Evolutionary conservation across 495 filamentous ascomycete species (phyloP), one percentile per base, ranked within the genome.

Genomic region (Barbatosphaeria neglecta): DNA sequence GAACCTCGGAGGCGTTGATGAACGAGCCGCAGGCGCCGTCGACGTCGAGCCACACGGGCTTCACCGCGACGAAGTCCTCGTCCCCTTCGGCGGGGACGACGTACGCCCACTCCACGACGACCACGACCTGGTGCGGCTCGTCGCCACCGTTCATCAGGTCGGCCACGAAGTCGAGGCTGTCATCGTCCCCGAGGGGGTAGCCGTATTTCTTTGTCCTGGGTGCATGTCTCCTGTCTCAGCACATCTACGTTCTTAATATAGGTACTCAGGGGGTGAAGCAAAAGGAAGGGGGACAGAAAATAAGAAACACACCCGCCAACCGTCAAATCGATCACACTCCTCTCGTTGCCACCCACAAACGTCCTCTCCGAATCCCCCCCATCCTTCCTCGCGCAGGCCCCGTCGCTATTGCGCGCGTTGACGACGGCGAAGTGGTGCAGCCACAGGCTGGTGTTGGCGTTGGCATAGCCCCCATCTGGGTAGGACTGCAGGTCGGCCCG

Each of bases 51-150:
- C 58, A 63, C 17, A 60, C 28, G 6, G 53, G 48, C 15, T 43
- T 53, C n/a, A 45, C 41, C 19, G 23, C 22, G 15, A 35, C 37
- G 44, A 58, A 59, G 39, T 43, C 51, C 0, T 41, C 23, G 0
- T 51, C 24, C 24, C 6, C 19, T 16, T 6, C 18, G 13, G 39
- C 16, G 0, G 45, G 44, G 1, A 49, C 49, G 31, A 63, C 43
- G 28, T 45, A 63, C 22, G 61, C 58, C 47, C 52, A 64, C 23
- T 59, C 60, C 15, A 62, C 44, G 1, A 46, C 52, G 6, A 61
- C 20, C 19, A 60, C 17, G 6, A 44, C 57, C 4, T 55, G 53
- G 11, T 51, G 50, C 3, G 47, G 28, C 3, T 43, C 22, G 7
- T 22, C 35, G 4, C 38, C 24, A 2, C 52, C 49, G 50, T 62